Base-by-base conservation (phyloP, 139 green algal species). In the Desmodesmus armatus region DNA sequence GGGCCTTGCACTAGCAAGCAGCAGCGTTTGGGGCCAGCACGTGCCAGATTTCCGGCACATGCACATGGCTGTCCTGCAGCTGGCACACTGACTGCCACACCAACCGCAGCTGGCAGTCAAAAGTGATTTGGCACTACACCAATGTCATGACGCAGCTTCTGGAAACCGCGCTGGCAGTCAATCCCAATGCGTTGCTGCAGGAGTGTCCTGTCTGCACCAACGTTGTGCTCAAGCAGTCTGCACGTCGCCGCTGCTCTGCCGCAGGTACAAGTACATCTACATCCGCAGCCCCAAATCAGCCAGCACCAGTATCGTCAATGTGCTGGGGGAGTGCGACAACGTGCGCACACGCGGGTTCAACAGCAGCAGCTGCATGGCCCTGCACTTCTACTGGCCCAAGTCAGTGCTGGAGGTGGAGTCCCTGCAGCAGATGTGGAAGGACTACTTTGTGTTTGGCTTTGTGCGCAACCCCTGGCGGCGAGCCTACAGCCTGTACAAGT, bases 371-470 rank as follows among this genome's bases (percentile, higher is more conserved):
- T 90, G 69, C 72, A 83, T 85, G 73, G 62, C 73, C 11, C 53
- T 73, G 40, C 39, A 81, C 23, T 23, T 74, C 29, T 79, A 23
- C 1, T 70, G 40, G 71, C 51, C 87, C 37, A 21, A 66, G 37
- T 51, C 27, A 0, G 51, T 63, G 31, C 69, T 60, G 44, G 73
- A 80, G 47, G 27, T 53, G 0, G 43, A 83, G 7, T 49, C 84
- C n/a, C 53, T 89, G 40, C 67, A 37, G n/a, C 33, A 82, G 23
- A 82, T 80, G 41, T 90, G 86, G 86, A 82, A 78, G 63, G 86
- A 90, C 49, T 90, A 90, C 75, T 90, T 90, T 73, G 86, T 90
- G 41, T 90, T 90, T 80, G 86, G 81, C 6, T 81, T 83, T 53
- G 86, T 90, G 60, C 60, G 81, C 49, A 90, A 90, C 63, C 86